Conservation (phyloP, 192 early-diverging fungal species). For the Fimicolochytrium jonesii region DNA sequence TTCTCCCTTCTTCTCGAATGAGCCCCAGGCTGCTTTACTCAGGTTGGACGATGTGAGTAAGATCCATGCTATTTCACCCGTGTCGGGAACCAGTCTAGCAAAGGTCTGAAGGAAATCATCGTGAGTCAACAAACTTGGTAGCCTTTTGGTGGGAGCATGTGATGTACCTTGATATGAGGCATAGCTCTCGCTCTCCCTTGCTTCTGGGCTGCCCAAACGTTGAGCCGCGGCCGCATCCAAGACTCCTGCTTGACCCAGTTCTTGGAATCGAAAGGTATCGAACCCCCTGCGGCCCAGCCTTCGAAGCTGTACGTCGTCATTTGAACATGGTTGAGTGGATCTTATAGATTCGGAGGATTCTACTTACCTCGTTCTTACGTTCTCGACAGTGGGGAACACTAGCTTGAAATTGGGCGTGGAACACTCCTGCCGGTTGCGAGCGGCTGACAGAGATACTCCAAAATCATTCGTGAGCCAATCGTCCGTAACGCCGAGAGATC, state of each 20-base stretch:
- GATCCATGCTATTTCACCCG: conserved; percentile 34
- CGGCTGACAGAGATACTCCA: conserved; percentile 34
- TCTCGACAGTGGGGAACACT: conserved; percentile 58
- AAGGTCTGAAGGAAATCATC: no score
- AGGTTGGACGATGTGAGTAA: conserved; percentile 52
- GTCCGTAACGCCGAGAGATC: conserved; percentile 50
- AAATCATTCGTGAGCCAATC: conserved; percentile 56
- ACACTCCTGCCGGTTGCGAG: conserved; percentile 6
- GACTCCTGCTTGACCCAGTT: conserved; percentile 50
- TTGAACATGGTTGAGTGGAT: no score
- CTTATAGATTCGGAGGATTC: no score
- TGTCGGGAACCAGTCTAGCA: not conserved
- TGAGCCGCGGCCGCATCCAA: conserved; percentile 49
- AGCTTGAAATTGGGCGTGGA: conserved; percentile 30
- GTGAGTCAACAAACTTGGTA: no score
- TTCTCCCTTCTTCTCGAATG: conserved; percentile 43
- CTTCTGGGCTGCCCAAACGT: conserved; percentile 45
- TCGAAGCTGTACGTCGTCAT: conserved; percentile 49
- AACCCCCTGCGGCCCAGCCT: conserved; percentile 48
- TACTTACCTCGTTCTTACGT: conserved; percentile 45
- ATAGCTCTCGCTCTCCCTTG: conserved; percentile 53
- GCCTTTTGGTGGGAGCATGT: no score
- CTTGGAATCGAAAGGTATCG: conserved; percentile 39
- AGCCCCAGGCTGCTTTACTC: conserved; percentile 67
- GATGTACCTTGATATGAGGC: conserved; percentile 64